phyloP scores from a whole-genome alignment of 768 basidiomycete genomes.

The Tephrocybe rancida region DNA sequence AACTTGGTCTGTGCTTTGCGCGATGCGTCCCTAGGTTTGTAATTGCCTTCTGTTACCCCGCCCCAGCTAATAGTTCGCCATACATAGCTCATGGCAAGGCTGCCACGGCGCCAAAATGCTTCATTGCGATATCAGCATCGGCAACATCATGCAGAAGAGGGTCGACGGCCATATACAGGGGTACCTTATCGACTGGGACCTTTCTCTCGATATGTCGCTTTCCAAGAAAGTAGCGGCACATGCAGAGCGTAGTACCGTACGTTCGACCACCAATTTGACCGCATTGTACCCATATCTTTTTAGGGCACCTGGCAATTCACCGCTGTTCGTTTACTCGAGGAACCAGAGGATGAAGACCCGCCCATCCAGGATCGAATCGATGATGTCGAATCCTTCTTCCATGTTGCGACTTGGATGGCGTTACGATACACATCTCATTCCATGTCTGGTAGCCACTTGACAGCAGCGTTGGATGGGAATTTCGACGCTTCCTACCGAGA shows the following conservation, averaged over 20 bases:
- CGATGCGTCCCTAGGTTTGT: constrained; percentile 1
- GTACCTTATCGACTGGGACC: constrained; percentile 7
- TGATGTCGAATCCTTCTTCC: constrained; percentile 1
- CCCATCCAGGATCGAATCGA: neutral
- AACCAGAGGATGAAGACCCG: neutral
- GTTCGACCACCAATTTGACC: neutral
- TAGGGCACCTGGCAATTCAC: constrained; percentile 7
- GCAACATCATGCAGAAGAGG: neutral
- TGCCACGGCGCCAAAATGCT: neutral
- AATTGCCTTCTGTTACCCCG: neutral
- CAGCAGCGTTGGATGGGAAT: neutral
- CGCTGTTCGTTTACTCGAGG: neutral
- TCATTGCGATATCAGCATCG: constrained; percentile 2
- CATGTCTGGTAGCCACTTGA: neutral
- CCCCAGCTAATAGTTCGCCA: too few species aligned
- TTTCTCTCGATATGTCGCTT: neutral
- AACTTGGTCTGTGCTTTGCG: neutral
- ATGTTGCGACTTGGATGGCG: neutral
- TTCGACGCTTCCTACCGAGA: too few species aligned
- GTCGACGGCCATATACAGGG: neutral
- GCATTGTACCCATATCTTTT: neutral
- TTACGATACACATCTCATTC: neutral
- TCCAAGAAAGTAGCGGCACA: neutral
- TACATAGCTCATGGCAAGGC: neutral
- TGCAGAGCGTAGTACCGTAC: neutral